Conservation (phyloP, 2,329 filamentous ascomycete species). For the Rutstroemia sp. region DNA sequence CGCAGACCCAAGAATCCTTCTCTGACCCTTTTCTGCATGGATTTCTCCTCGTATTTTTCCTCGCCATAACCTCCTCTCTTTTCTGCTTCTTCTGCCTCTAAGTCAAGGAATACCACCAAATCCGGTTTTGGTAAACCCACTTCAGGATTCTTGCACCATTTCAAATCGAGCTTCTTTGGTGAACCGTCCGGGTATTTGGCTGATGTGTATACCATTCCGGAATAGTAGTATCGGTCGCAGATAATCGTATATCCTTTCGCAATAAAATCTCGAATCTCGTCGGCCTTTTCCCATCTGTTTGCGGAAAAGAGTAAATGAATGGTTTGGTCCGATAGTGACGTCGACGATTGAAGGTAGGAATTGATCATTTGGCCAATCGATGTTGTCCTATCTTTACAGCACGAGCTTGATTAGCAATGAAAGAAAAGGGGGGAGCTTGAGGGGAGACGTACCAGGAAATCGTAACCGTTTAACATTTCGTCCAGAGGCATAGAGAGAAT, state of each 20-base stretch:
- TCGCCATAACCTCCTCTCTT: slow-evolving; percentile 78
- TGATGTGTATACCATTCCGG: slow-evolving; percentile 85
- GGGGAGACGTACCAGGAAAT: slow-evolving; percentile 50
- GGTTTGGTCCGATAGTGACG: slow-evolving; percentile 58
- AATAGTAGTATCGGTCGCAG: slow-evolving; percentile 92
- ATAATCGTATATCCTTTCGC: slow-evolving; percentile 65
- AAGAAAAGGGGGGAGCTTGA: neutral
- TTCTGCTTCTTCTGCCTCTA: slow-evolving; percentile 65
- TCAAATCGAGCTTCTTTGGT: slow-evolving; percentile 46
- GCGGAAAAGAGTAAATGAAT: slow-evolving; percentile 68
- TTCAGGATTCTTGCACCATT: slow-evolving; percentile 81
- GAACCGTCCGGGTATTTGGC: slow-evolving; percentile 66
- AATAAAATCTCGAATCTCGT: slow-evolving; percentile 45
- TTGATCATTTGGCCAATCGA: slow-evolving; percentile 63
- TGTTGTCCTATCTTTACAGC: slow-evolving; percentile 51
- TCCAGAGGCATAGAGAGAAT: slow-evolving; percentile 43
- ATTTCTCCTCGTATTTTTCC: slow-evolving; percentile 80
- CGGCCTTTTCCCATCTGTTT: slow-evolving; percentile 57
- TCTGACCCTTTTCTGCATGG: slow-evolving; percentile 74
- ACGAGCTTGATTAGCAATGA: neutral
- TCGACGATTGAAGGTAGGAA: slow-evolving; percentile 52
- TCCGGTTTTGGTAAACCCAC: slow-evolving; percentile 83
- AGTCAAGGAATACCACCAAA: slow-evolving; percentile 77
- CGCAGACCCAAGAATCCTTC: slow-evolving; percentile 59
- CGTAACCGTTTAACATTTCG: slow-evolving; percentile 49